Base-by-base conservation (phyloP, 345 rosid genomes). In the Tarenaya hassleriana region DNA sequence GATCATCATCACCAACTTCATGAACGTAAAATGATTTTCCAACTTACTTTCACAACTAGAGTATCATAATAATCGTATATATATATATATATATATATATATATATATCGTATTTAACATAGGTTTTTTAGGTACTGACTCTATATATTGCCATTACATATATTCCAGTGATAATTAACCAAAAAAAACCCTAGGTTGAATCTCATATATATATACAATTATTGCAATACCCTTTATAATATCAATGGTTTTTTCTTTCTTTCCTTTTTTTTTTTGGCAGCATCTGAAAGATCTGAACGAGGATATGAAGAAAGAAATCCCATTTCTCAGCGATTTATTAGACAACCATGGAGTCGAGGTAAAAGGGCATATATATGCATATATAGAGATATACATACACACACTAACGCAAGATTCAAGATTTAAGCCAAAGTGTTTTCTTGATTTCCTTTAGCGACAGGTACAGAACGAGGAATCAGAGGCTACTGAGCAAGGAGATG, bases 1-100 rank as follows among this genome's bases (percentile, higher is more conserved):
- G 75, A 78, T 27, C 46, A 84, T 87, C 51, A 67, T 84, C 32
- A 41, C 75, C 64, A 87, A 77, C 70, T 77, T 82, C 53, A 38
- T 73, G 64, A 54, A 8, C 32, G 70, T 66, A 59, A 5, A 16
- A 24, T 24, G 29, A 24, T 39, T 11, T 11, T 39, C 47, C 1
- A 35, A 33, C 35, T 7, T 33, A 33, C 7, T 33, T 11, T 33
- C 10, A 7, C 10, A 7, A 33, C 3, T 1, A 33, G 1, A 33
- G 7, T 33, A 33, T 33, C 10, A 7, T 33, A 33, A 33, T 11
- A 33, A 33, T n/a, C n/a, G n/a, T n/a, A n/a, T n/a, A n/a, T n/a
- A n/a, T n/a, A n/a, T n/a, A n/a, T n/a, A n/a, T n/a, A n/a, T n/a
- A n/a, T n/a, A n/a, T n/a, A n/a, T n/a, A n/a, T n/a, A n/a, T n/a